phyloP scores from a whole-genome alignment of 768 basidiomycete species.

The Suillus placidus region DNA sequence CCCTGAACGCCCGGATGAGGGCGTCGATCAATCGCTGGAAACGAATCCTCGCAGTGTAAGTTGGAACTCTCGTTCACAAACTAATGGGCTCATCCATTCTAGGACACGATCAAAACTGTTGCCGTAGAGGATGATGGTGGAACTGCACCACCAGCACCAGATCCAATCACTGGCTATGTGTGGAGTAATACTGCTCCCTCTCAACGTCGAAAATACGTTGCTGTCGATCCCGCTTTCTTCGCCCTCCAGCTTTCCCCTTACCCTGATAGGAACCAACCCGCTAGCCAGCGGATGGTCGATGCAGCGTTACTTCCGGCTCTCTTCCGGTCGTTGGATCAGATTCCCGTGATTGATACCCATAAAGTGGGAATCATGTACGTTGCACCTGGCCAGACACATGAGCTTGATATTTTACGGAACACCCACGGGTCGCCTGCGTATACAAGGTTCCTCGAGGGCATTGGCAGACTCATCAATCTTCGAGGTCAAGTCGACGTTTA shows the following conservation, averaged over 20 bases:
- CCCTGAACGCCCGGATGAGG: conserved; percentile 30
- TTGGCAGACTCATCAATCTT: conserved; percentile 86
- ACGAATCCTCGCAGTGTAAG: conserved; percentile 2
- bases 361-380: conserved; percentile 97
- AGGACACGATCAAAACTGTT: conserved; percentile 12
- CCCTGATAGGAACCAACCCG: conserved; percentile 46
- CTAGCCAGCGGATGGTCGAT: conserved; percentile 51
- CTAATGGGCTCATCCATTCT: neutral
- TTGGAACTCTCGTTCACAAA: neutral
- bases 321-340: conserved; percentile 71
- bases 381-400: conserved; percentile 84
- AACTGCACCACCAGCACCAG: conserved; percentile 47
- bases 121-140: conserved; percentile 11
- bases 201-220: conserved; percentile 84
- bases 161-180: conserved; percentile 82
- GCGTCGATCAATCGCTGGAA: neutral
- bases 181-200: conserved; percentile 89
- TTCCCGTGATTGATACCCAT: conserved; percentile 96
- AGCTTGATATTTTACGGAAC: conserved; percentile 86
- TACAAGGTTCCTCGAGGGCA: conserved; percentile 87
- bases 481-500: conserved; percentile 92
- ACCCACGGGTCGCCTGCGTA: conserved; percentile 94
- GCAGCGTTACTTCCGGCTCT: conserved; percentile 58
- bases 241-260: conserved; percentile 84
- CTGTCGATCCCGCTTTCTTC: conserved; percentile 83